A percentile compares a stretch with the other conserved stretches of the same genome.
phyloP scores from a whole-genome alignment of 306 rosid species.

The Sicyos baderoa region DNA sequence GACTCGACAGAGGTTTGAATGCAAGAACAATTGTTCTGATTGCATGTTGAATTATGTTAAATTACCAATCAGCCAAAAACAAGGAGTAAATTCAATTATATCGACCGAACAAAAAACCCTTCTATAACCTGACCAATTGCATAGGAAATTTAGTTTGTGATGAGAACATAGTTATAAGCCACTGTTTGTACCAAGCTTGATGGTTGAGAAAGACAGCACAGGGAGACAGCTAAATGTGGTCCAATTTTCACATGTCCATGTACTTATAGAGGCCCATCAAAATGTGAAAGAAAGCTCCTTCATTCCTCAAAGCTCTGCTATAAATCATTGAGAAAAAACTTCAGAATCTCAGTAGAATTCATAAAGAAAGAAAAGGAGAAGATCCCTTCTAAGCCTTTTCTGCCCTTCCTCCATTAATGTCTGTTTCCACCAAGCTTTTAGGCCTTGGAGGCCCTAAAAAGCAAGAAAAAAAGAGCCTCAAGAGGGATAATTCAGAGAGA shows the following conservation, averaged over 20 bases:
- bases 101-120: no score
- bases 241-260: slow-evolving; percentile 22
- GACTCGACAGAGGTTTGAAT: no score
- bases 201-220: slow-evolving; percentile 15
- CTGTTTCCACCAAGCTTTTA: slow-evolving; percentile 4
- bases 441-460: neutral
- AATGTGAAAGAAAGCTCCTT: neutral
- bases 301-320: neutral
- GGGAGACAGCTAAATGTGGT: slow-evolving; percentile 20
- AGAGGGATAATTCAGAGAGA: neutral
- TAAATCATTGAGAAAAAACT: slow-evolving; percentile 1
- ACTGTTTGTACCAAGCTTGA: slow-evolving; percentile 1
- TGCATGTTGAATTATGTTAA: no score
- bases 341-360: neutral
- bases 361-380: neutral
- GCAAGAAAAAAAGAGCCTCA: neutral
- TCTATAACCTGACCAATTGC: neutral
- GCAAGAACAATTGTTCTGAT: no score
- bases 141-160: neutral
- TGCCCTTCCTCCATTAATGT: neutral
- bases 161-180: neutral
- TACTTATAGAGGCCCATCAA: slow-evolving; percentile 8
- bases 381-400: neutral
- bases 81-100: no score
- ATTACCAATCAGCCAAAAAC: no score